A percentile compares a stretch with the other conserved stretches of the same genome.
Conservation (phyloP, 768 basidiomycete genomes). For the Pulveroboletus ravenelii region DNA sequence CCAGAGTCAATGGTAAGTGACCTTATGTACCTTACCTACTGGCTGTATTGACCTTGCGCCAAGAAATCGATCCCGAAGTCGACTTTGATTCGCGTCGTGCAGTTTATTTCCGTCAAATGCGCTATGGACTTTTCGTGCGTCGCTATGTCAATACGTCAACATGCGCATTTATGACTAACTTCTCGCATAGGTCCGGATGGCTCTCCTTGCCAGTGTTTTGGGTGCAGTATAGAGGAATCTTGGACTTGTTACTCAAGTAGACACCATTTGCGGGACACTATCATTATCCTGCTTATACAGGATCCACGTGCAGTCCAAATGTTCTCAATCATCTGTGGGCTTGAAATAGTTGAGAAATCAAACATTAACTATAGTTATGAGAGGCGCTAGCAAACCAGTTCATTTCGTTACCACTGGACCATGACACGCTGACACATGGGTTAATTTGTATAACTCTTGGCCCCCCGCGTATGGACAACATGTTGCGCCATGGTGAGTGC, state of each 20-base stretch:
- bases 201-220: conserved; percentile 66
- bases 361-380: no score
- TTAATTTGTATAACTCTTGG: no score
- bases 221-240: conserved; percentile 21
- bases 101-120: conserved; percentile 98
- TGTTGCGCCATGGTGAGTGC: no score
- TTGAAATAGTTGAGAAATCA: no score
- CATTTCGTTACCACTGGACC: no score
- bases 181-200: conserved; percentile 63
- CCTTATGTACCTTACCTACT: neutral
- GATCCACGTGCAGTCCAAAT: no score
- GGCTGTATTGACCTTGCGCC: conserved; percentile 7
- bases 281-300: neutral
- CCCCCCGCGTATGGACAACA: no score
- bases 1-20: conserved; percentile 75
- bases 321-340: no score
- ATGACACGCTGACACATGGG: no score
- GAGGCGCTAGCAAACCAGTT: no score
- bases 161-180: neutral
- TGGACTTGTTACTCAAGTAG: neutral
- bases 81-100: conserved; percentile 94
- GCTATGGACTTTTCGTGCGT: conserved; percentile 94
- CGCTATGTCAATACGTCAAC: neutral
- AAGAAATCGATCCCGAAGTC: conserved; percentile 98
- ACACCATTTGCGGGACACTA: neutral